Evolutionary conservation across 768 basidiomycete genomes (phyloP).

Genomic region (Crassisporium funariophilum): DNA sequence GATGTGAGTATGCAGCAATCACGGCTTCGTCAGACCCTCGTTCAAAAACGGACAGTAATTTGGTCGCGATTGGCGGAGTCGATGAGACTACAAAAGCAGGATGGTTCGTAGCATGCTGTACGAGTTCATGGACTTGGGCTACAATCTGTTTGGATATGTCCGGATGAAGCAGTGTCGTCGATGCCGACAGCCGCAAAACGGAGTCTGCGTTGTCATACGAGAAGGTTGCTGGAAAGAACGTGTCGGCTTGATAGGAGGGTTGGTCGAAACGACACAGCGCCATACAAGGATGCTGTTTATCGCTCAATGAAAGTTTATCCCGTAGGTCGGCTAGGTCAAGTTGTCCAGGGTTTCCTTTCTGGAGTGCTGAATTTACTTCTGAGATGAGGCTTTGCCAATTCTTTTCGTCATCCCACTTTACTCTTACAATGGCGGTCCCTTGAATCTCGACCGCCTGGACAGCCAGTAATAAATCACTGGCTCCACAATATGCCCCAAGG

Average conservation of each 20-base stretch:
- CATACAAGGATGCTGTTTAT: conserved; percentile 29
- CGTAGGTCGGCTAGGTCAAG: conserved; percentile 16
- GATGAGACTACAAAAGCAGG: conserved; percentile 9
- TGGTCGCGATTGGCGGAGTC: conserved; percentile 15
- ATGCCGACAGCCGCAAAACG: conserved; percentile 17
- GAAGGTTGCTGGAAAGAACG: conserved; percentile 23
- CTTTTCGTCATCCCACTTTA: conserved; percentile 25
- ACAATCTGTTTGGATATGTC: conserved; percentile 29
- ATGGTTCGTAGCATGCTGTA: conserved; percentile 16
- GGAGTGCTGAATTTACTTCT: conserved; percentile 8
- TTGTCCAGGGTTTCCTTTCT: not conserved
- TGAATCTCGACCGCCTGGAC: conserved; percentile 12
- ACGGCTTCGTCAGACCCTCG: conserved; percentile 24
- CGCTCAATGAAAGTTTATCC: conserved; percentile 22
- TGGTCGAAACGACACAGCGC: conserved; percentile 23
- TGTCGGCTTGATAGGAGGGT: not conserved
- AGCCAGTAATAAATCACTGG: conserved; percentile 31
- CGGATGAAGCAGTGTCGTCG: conserved; percentile 21
- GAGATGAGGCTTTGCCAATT: conserved; percentile 23
- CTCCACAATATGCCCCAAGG: conserved; percentile 31
- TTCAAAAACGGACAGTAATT: conserved; percentile 29
- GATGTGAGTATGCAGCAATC: conserved; percentile 23
- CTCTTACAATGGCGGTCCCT: conserved; percentile 18
- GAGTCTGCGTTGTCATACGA: conserved; percentile 13
- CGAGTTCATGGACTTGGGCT: conserved; percentile 24